These are phyloP conservation scores for Fusarium austroafricanum DNA, from an alignment of 2,329 filamentous ascomycete species.

Conservation along the genomic window DNA sequence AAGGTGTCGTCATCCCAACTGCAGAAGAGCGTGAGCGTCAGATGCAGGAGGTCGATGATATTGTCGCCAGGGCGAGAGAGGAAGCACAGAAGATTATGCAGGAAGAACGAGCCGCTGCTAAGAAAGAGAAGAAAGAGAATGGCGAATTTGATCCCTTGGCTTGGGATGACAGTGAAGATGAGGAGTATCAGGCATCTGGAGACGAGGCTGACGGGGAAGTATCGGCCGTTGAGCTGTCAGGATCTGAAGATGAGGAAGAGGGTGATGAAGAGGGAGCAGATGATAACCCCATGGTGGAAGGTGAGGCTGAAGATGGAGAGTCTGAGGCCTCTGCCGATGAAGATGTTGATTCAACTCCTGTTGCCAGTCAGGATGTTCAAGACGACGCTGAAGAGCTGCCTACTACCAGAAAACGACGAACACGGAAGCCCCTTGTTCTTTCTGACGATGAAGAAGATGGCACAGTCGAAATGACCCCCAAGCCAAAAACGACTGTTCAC, in stretches of 20 bases:
- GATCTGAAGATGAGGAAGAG: conserved; percentile 56
- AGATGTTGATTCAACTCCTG: conserved; percentile 47
- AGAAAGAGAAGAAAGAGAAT: conserved; percentile 67
- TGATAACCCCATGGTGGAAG: conserved; percentile 51
- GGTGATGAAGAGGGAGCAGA: conserved; percentile 51
- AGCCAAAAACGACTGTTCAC: conserved; percentile 55
- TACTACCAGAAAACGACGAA: conserved; percentile 56
- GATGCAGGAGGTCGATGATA: conserved; percentile 85
- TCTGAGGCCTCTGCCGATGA: conserved; percentile 46
- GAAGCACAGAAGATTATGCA: conserved; percentile 81
- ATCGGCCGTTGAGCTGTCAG: conserved; percentile 57
- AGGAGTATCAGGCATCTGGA: conserved; percentile 58
- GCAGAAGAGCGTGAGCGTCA: conserved; percentile 87
- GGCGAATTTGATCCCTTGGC: conserved; percentile 63
- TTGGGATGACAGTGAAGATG: conserved; percentile 69
- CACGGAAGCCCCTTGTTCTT: conserved; percentile 65
- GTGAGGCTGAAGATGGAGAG: conserved; percentile 57
- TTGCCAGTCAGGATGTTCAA: conserved; percentile 53
- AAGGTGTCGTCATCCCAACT: conserved; percentile 84
- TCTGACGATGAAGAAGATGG: conserved; percentile 72
- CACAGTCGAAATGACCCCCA: conserved; percentile 61
- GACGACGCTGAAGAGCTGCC: conserved; percentile 54
- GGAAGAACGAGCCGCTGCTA: conserved; percentile 78
- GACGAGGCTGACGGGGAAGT: conserved; percentile 55
- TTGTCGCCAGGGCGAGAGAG: conserved; percentile 84